A percentile compares a stretch with the other conserved stretches of the same genome.
Evolutionary conservation across 495 filamentous ascomycete species (phyloP).

Genomic region (Trichoderma gamsii): DNA sequence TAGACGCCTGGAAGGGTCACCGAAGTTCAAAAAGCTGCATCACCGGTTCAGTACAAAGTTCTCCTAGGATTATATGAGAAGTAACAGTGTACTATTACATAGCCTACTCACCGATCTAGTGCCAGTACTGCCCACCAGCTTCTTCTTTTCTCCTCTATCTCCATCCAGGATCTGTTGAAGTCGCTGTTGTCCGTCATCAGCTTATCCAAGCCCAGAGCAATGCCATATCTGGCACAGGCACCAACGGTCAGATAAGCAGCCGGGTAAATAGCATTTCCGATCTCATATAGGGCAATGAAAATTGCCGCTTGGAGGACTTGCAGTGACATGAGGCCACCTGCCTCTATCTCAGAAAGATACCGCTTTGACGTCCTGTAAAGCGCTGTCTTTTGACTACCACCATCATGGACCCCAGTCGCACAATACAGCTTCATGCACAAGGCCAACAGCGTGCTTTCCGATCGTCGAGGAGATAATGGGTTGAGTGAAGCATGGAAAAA

Average conservation of each 20-base stretch:
- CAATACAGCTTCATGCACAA: background rate
- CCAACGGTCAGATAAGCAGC: constrained; percentile 43
- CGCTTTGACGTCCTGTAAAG: background rate
- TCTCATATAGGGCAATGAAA: constrained; percentile 42
- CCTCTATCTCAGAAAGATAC: background rate
- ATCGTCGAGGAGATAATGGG: background rate
- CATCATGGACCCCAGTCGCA: background rate
- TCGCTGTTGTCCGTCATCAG: background rate
- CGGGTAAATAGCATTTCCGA: constrained; percentile 45
- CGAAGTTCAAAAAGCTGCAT: background rate
- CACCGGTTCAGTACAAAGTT: too few species aligned
- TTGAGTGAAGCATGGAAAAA: background rate
- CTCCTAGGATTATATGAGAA: background rate
- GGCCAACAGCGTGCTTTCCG: background rate
- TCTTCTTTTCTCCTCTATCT: constrained; percentile 43
- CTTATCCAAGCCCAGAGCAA: constrained; percentile 37
- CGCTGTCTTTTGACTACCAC: background rate
- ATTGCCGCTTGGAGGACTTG: constrained; percentile 38
- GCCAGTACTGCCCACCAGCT: constrained; percentile 48
- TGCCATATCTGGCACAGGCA: constrained; percentile 38
- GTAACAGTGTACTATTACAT: background rate
- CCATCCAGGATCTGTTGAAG: constrained; percentile 34
- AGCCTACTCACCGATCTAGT: constrained; percentile 26
- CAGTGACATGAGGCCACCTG: constrained; percentile 26
- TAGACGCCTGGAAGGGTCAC: background rate